These are phyloP conservation scores for Aspergillus novoparasiticus DNA, from an alignment of 2,329 filamentous ascomycete species.

Conservation along the genomic window DNA sequence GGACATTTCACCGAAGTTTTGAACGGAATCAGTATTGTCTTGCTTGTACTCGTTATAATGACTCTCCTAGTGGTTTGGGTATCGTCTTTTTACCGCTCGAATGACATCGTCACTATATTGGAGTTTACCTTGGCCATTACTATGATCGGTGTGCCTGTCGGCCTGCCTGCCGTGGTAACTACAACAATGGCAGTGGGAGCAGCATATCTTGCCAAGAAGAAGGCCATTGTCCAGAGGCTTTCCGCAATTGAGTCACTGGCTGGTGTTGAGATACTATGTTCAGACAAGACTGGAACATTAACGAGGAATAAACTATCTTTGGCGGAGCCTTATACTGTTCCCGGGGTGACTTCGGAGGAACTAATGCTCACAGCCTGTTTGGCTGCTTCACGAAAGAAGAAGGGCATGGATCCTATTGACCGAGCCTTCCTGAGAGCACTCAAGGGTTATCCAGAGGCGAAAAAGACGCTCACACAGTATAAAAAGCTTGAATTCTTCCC, in stretches of 20 bases:
- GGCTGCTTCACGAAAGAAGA: conserved; percentile 90
- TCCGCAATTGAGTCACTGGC: conserved; percentile 89
- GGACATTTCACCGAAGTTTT: conserved; percentile 92
- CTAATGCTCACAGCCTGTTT: conserved; percentile 91
- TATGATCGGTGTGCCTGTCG: conserved; percentile 89
- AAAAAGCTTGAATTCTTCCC: conserved; percentile 82
- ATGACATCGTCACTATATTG: conserved; percentile 75
- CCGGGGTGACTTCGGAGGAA: conserved; percentile 80
- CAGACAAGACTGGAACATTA: conserved; percentile 90
- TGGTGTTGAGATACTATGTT: conserved; percentile 91
- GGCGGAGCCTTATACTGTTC: conserved; percentile 79
- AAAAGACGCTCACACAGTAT: conserved; percentile 79
- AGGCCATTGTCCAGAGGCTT: conserved; percentile 91
- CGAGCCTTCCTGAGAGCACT: conserved; percentile 91
- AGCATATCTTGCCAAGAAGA: conserved; percentile 86
- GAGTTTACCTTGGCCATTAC: conserved; percentile 86
- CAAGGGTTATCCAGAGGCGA: conserved; percentile 79
- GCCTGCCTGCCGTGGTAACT: conserved; percentile 89
- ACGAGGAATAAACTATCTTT: conserved; percentile 94
- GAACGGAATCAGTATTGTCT: conserved; percentile 79
- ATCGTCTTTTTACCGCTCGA: conserved; percentile 84
- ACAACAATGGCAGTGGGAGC: conserved; percentile 95
- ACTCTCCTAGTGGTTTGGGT: conserved; percentile 84
- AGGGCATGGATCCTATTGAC: conserved; percentile 93
- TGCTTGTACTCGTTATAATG: conserved; percentile 77